These are phyloP conservation scores for Ulota crispa DNA, from an alignment of 225 moss, liverwort and hornwort genomes.

Conservation along the genomic window DNA sequence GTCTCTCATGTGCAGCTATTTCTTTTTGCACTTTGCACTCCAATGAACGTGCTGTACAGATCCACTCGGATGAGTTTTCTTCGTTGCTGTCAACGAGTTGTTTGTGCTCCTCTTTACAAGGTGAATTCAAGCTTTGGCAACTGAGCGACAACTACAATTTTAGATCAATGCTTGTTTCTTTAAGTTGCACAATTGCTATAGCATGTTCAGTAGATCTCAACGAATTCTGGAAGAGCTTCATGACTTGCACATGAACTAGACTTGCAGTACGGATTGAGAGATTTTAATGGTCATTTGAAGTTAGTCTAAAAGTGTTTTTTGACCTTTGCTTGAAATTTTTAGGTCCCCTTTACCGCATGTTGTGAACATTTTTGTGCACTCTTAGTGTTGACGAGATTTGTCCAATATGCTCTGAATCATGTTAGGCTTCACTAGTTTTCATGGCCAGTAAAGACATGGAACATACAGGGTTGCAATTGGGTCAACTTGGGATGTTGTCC, in stretches of 20 bases:
- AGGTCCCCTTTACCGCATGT: too few species aligned
- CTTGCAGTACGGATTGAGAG: not conserved
- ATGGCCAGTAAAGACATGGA: too few species aligned
- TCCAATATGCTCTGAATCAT: too few species aligned
- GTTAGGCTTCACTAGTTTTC: too few species aligned
- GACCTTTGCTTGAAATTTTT: too few species aligned
- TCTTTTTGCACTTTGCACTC: constrained; percentile 50
- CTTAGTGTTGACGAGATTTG: too few species aligned
- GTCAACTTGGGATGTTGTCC: not conserved
- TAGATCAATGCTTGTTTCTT: too few species aligned
- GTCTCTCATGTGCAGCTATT: constrained; percentile 54
- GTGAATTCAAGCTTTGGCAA: constrained; percentile 24
- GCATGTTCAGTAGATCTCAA: not conserved
- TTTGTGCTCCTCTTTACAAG: constrained; percentile 82
- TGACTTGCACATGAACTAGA: not conserved
- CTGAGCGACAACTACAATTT: too few species aligned
- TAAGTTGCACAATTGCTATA: not conserved
- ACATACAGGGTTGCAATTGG: not conserved
- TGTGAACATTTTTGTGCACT: too few species aligned
- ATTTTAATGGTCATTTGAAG: too few species aligned
- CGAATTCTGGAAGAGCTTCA: not conserved
- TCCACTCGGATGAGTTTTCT: constrained; percentile 67
- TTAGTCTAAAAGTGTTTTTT: too few species aligned
- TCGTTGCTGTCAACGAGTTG: constrained; percentile 54
- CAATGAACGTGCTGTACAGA: constrained; percentile 68